Conservation (phyloP, 2,329 filamentous ascomycete genomes). For the Scytalidium lignicola region DNA sequence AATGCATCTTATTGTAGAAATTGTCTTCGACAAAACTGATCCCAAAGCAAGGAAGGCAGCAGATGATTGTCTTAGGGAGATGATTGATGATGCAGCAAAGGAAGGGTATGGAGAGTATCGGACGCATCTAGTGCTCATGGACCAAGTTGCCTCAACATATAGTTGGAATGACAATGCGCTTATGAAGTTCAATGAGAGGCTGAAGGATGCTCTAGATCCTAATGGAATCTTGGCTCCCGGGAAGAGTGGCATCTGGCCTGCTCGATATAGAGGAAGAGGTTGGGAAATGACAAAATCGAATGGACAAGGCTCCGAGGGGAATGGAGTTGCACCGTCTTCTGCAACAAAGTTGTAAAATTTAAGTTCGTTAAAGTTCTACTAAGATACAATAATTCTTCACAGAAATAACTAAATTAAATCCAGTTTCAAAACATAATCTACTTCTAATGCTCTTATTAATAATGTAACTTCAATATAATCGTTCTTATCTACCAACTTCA, state of each 20-base stretch:
- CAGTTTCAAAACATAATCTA: too few relatives aligned
- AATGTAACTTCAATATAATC: too few relatives aligned
- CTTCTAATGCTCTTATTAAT: too few relatives aligned
- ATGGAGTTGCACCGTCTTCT: constrained; percentile 1
- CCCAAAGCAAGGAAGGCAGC: constrained; percentile 32
- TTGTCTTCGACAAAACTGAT: constrained; percentile 45
- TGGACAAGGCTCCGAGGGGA: constrained; percentile 3
- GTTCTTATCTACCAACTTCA: too few relatives aligned
- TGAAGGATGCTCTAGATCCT: constrained; percentile 42
- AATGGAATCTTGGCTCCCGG: constrained; percentile 41
- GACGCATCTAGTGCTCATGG: constrained; percentile 40
- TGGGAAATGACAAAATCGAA: constrained; percentile 2
- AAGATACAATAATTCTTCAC: too few relatives aligned
- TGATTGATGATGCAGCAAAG: constrained; percentile 35
- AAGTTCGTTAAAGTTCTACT: too few relatives aligned
- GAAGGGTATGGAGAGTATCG: constrained; percentile 41
- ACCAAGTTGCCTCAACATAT: constrained; percentile 40
- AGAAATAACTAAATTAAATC: too few relatives aligned
- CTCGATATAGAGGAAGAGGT: background rate
- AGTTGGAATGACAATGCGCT: constrained; percentile 33
- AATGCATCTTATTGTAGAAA: constrained; percentile 51
- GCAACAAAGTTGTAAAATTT: constrained; percentile 1
- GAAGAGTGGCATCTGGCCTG: constrained; percentile 38
- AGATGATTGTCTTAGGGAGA: constrained; percentile 31
- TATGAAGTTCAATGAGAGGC: constrained; percentile 36